Evolutionary conservation across 495 filamentous ascomycete genomes (phyloP).

Genomic region (Aspergillus ostianus): DNA sequence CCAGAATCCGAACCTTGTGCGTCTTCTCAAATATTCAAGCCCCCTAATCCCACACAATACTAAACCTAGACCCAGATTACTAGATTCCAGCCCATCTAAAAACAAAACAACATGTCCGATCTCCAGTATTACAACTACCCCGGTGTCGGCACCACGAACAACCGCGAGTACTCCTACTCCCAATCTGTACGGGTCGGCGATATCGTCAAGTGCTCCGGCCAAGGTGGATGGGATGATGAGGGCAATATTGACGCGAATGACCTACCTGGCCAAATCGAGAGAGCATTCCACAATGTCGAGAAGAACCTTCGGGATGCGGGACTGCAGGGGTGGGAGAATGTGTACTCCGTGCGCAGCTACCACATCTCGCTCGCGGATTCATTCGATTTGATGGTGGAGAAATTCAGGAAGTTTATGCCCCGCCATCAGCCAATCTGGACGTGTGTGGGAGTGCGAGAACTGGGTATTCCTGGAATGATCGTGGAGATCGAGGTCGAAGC

Average conservation of each 20-base stretch:
- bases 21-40: too few species aligned
- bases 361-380: constrained; percentile 24
- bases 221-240: constrained; percentile 46
- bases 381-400: constrained; percentile 26
- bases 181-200: constrained; percentile 47
- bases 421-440: constrained; percentile 48
- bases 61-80: too few species aligned
- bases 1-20: too few species aligned
- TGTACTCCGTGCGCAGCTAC: constrained; percentile 45
- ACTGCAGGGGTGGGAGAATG: constrained; percentile 51
- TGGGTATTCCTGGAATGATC: constrained; percentile 38
- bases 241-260: constrained; percentile 26
- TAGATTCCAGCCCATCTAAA: too few species aligned
- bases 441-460: constrained; percentile 28
- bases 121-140: constrained; percentile 12
- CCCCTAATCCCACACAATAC: too few species aligned
- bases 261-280: constrained; percentile 39
- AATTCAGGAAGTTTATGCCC: constrained; percentile 42
- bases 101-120: background rate
- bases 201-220: constrained; percentile 42
- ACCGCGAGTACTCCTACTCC: constrained; percentile 29
- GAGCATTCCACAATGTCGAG: constrained; percentile 52
- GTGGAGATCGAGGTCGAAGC: constrained; percentile 53
- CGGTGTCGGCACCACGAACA: constrained; percentile 5
- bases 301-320: constrained; percentile 31